Evolutionary conservation across 2,329 filamentous ascomycete genomes (phyloP).

Genomic region (Cadophora luteo-olivacea): DNA sequence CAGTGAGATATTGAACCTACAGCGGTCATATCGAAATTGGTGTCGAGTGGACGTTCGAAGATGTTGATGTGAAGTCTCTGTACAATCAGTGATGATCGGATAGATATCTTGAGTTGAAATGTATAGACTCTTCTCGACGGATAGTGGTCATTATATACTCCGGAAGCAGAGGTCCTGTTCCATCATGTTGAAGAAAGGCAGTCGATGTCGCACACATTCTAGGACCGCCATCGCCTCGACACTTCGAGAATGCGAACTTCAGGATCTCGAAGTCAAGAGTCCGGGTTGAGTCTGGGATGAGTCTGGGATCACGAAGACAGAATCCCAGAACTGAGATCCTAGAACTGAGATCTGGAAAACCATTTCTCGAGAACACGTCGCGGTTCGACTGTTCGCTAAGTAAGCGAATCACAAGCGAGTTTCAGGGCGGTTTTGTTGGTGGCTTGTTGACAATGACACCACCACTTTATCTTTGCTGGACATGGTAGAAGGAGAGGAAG

Average conservation of each 20-base stretch:
- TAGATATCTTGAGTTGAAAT: neutral
- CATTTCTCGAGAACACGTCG: neutral
- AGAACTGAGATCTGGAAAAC: neutral
- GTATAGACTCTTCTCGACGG: neutral
- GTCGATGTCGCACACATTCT: neutral
- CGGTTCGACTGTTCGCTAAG: neutral
- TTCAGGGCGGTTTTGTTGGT: neutral
- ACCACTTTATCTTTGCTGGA: neutral
- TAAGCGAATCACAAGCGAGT: neutral
- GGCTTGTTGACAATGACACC: neutral
- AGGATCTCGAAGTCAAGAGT: neutral
- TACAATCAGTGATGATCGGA: neutral
- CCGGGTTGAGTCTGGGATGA: no score
- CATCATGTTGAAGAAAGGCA: no score
- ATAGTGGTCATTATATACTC: neutral
- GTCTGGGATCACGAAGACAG: neutral
- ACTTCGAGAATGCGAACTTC: neutral
- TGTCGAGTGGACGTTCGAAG: neutral
- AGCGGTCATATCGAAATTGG: neutral
- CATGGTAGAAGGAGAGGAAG: neutral
- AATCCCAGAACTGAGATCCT: constrained; percentile 2
- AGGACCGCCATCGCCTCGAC: neutral
- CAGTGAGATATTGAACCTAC: neutral
- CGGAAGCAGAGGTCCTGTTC: neutral
- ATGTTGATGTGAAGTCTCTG: neutral